Evolutionary conservation across 2,329 filamentous ascomycete genomes (phyloP).

Genomic region (Apiospora aurea): DNA sequence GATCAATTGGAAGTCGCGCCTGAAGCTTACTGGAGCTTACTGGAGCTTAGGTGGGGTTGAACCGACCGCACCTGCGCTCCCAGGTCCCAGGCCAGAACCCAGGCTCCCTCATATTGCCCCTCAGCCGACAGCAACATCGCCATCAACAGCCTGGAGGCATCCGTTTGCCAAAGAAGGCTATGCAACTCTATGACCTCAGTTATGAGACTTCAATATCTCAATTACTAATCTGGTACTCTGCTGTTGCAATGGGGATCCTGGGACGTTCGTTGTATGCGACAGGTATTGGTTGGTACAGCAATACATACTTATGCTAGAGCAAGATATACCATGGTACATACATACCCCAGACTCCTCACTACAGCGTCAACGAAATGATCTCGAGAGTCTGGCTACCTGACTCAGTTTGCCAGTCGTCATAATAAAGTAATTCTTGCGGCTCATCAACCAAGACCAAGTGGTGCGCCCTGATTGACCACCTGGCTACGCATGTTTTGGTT

Average conservation of each 20-base stretch:
- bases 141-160: neutral
- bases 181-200: neutral
- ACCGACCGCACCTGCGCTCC: neutral
- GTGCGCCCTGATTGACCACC: neutral
- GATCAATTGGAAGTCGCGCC: slow-evolving; percentile 3
- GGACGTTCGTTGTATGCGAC: neutral
- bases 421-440: neutral
- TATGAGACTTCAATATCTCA: too few relatives aligned
- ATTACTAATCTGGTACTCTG: neutral
- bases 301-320: neutral
- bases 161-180: too few relatives aligned
- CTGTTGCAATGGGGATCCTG: neutral
- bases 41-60: slow-evolving; percentile 3
- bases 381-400: neutral
- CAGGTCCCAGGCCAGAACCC: too few relatives aligned
- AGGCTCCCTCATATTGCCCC: neutral
- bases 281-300: neutral
- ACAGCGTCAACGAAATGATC: neutral
- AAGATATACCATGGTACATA: neutral
- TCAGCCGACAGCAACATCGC: neutral
- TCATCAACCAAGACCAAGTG: neutral
- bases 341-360: neutral
- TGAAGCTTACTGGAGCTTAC: slow-evolving; percentile 11
- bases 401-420: neutral
- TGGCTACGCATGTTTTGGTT: neutral